Evolutionary conservation across 2,329 filamentous ascomycete genomes (phyloP).

Genomic region (Botrytis elliptica): DNA sequence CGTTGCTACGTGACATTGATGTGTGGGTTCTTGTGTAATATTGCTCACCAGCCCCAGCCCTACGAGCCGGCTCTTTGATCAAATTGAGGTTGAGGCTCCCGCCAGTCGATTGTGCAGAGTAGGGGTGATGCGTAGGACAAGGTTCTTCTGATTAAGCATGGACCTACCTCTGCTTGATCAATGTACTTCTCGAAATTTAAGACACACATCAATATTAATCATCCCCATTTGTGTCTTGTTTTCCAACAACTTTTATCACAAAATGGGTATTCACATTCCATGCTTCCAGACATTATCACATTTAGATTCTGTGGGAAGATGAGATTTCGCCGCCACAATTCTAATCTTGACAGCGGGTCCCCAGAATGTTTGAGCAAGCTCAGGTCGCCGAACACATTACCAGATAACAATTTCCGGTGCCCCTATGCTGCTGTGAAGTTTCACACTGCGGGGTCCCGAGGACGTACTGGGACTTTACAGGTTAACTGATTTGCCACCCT

Average conservation of each 20-base stretch:
- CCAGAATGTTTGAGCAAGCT: neutral
- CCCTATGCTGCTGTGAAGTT: conserved; percentile 13
- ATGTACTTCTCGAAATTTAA: neutral
- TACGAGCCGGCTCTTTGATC: conserved; percentile 1
- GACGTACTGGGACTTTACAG: neutral
- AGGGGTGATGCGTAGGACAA: neutral
- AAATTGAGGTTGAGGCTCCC: neutral
- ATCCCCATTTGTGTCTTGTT: neutral
- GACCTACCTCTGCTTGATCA: conserved; percentile 2
- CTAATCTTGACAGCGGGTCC: conserved; percentile 6
- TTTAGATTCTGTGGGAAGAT: neutral
- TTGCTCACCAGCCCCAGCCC: conserved; percentile 15
- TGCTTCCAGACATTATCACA: neutral
- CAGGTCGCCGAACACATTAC: conserved; percentile 18
- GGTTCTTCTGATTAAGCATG: conserved; percentile 1
- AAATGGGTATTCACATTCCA: neutral
- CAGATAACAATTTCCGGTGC: neutral
- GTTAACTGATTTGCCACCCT: conserved; percentile 14
- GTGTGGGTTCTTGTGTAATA: conserved; percentile 16
- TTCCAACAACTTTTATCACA: neutral
- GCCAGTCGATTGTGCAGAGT: neutral
- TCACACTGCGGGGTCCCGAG: conserved; percentile 6
- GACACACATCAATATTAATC: neutral
- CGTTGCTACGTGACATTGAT: conserved; percentile 12
- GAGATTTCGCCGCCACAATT: neutral